A percentile compares a stretch with the other conserved stretches of the same genome.
Evolutionary conservation across 306 rosid genomes (phyloP).

Genomic region (Cucumis hystrix): DNA sequence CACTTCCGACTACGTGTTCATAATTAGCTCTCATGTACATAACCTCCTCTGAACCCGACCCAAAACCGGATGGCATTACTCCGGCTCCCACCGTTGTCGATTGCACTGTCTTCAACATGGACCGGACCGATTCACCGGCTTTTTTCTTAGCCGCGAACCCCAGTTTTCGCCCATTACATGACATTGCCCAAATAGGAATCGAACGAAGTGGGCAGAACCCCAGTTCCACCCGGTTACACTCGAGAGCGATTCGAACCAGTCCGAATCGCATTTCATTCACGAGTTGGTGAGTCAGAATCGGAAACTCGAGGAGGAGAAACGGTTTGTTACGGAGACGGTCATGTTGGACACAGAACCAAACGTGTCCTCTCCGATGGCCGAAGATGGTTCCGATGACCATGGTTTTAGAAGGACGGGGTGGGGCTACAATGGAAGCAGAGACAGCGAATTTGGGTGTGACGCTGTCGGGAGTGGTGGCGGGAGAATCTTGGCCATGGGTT

Average conservation of each 20-base stretch:
- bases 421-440: slow-evolving; percentile 12
- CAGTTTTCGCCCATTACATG: slow-evolving; percentile 52
- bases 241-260: slow-evolving; percentile 70
- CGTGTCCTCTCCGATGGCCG: slow-evolving; percentile 74
- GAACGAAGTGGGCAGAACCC: slow-evolving; percentile 43
- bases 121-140: slow-evolving; percentile 31
- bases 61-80: slow-evolving; percentile 44
- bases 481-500: slow-evolving; percentile 24
- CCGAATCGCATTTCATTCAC: slow-evolving; percentile 80
- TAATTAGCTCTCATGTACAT: slow-evolving; percentile 83
- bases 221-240: slow-evolving; percentile 29
- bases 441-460: not conserved
- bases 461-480: slow-evolving; percentile 10
- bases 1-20: slow-evolving; percentile 80
- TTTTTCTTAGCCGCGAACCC: slow-evolving; percentile 57
- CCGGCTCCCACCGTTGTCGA: slow-evolving; percentile 85
- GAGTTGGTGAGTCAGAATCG: slow-evolving; percentile 54
- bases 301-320: slow-evolving; percentile 57
- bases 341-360: slow-evolving; percentile 74
- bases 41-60: slow-evolving; percentile 39
- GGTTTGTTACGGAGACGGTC: slow-evolving; percentile 56
- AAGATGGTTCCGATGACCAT: slow-evolving; percentile 88
- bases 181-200: slow-evolving; percentile 57
- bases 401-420: slow-evolving; percentile 42
- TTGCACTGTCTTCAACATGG: slow-evolving; percentile 57